Evolutionary conservation across 148 eudicot genomes (phyloP).

Genomic region (Drosera capensis): DNA sequence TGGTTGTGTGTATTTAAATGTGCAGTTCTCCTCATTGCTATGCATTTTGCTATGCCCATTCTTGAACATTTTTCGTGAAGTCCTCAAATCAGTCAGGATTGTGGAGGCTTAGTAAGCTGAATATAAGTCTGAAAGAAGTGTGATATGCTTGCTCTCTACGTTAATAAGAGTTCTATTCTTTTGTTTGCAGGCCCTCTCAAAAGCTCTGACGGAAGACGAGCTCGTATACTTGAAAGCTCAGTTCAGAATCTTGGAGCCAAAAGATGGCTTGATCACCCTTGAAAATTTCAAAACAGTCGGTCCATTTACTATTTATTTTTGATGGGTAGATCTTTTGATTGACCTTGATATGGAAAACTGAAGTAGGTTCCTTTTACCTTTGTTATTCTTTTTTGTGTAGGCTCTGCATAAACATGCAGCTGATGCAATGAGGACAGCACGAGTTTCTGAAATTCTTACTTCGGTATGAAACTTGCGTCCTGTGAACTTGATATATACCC

Average conservation of each 20-base stretch:
- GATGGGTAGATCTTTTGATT: background rate
- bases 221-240: constrained; percentile 60
- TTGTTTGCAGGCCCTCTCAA: constrained; percentile 92
- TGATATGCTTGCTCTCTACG: no score
- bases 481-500: background rate
- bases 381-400: constrained; percentile 30
- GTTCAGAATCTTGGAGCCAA: constrained; percentile 65
- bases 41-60: background rate
- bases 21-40: no score
- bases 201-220: constrained; percentile 72
- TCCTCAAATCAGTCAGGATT: no score
- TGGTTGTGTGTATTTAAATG: no score
- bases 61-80: no score
- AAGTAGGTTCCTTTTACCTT: no score
- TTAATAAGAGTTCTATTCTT: no score
- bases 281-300: constrained; percentile 71
- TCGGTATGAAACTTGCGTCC: constrained; percentile 31
- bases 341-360: no score
- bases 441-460: constrained; percentile 49
- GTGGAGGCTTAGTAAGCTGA: no score
- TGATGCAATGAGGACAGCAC: constrained; percentile 74
- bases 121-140: no score
- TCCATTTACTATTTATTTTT: constrained; percentile 1
- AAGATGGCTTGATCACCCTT: constrained; percentile 48
- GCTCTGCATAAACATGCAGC: constrained; percentile 64